These are phyloP conservation scores for Trichosporon coremiiforme DNA, from an alignment of 1,284 basidiomycete species.

Conservation along the genomic window DNA sequence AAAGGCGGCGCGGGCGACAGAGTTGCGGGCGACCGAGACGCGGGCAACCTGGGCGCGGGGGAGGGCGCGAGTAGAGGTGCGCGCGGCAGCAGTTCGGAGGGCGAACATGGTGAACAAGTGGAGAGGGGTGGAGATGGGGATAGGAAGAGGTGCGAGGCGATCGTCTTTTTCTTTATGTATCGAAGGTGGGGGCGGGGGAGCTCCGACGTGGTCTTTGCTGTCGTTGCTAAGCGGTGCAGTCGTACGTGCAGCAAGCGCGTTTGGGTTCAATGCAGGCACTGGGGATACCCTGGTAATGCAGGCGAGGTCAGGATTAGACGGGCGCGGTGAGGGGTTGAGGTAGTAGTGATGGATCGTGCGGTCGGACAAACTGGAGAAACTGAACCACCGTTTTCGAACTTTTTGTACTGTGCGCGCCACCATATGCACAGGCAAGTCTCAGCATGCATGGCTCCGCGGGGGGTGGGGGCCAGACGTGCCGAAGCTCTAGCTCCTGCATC, in stretches of 20 bases:
- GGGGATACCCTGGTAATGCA: background rate
- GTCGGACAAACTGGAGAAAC: constrained; percentile 28
- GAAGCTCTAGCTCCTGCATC: background rate
- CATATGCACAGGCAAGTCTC: constrained; percentile 8
- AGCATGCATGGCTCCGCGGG: background rate
- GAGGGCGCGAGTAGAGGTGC: constrained; percentile 31
- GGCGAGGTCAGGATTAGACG: constrained; percentile 8
- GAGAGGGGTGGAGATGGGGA: constrained; percentile 8
- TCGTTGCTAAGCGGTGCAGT: constrained; percentile 13
- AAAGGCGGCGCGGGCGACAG: constrained; percentile 9
- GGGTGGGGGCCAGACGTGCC: constrained; percentile 10
- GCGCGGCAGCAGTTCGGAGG: constrained; percentile 23
- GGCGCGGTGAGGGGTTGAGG: constrained; percentile 4
- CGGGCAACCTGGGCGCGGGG: constrained; percentile 31
- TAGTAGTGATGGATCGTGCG: constrained; percentile 13
- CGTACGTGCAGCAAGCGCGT: constrained; percentile 16
- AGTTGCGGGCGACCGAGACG: constrained; percentile 24
- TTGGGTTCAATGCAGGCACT: background rate
- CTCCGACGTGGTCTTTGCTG: constrained; percentile 2
- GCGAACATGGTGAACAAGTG: constrained; percentile 28
- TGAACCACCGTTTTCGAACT: constrained; percentile 19
- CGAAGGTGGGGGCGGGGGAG: constrained; percentile 10
- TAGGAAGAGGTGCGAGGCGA: constrained; percentile 1
- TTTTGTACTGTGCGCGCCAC: constrained; percentile 18
- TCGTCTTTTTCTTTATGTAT: constrained; percentile 20